Evolutionary conservation across 1,284 basidiomycete genomes (phyloP).

Genomic region (Ceratobasidium sp.): DNA sequence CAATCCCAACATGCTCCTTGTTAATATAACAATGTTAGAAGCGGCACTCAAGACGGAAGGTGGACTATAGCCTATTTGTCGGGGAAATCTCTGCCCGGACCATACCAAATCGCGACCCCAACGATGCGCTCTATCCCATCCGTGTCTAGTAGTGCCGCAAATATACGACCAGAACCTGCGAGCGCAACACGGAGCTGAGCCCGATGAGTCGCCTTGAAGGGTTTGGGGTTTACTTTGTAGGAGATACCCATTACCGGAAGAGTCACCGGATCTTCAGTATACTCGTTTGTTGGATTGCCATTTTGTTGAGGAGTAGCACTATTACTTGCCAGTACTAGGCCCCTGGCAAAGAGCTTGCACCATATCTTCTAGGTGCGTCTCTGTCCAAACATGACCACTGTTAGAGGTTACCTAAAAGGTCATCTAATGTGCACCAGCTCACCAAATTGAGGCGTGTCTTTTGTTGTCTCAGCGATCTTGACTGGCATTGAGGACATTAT

Average conservation of each 20-base stretch:
- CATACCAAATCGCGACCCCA: conserved; percentile 10
- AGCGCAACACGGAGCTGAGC: background rate
- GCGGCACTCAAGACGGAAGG: background rate
- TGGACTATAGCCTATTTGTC: background rate
- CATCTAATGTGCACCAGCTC: too few species aligned
- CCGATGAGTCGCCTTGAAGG: background rate
- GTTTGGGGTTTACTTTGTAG: background rate
- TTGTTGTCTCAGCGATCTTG: background rate
- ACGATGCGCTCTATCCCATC: background rate
- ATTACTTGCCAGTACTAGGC: background rate
- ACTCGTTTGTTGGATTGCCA: background rate
- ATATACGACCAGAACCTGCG: background rate
- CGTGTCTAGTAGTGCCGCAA: background rate
- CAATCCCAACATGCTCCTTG: background rate
- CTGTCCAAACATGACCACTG: background rate
- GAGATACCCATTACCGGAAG: background rate
- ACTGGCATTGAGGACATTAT: background rate
- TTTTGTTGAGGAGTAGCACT: background rate
- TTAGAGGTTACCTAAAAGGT: too few species aligned
- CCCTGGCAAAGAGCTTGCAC: background rate
- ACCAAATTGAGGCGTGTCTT: background rate
- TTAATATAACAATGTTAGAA: background rate
- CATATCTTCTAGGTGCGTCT: background rate
- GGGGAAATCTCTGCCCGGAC: background rate
- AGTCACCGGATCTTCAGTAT: conserved; percentile 4